Conservation (phyloP, 1,284 basidiomycete species). For the Cryptococcus sp. region DNA sequence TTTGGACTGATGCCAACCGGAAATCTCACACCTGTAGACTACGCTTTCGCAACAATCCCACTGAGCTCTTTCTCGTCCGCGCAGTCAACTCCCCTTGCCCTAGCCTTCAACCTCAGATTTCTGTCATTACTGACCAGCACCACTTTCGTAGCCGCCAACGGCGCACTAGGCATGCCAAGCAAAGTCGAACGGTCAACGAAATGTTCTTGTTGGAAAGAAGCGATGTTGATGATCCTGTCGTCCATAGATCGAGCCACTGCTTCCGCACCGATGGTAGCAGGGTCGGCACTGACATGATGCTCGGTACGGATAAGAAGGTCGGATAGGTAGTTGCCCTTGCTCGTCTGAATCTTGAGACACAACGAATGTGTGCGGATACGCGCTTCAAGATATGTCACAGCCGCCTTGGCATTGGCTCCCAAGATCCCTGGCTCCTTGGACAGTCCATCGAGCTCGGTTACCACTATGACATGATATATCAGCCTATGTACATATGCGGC, state of each 20-base stretch:
- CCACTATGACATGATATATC: conserved; percentile 56
- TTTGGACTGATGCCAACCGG: no score
- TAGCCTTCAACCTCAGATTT: conserved; percentile 60
- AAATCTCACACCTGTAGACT: no score
- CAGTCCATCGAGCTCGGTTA: conserved; percentile 94
- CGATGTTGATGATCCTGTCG: conserved; percentile 88
- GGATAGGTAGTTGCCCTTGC: conserved; percentile 87
- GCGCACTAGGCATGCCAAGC: conserved; percentile 56
- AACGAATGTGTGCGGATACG: conserved; percentile 71
- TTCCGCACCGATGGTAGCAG: conserved; percentile 51
- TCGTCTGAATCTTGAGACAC: conserved; percentile 91
- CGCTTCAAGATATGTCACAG: conserved; percentile 73
- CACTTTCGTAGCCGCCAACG: conserved; percentile 68
- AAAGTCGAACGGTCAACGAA: conserved; percentile 80
- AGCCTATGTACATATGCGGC: not conserved
- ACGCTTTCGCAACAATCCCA: conserved; percentile 33
- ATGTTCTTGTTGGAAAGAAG: conserved; percentile 88
- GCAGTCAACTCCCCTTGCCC: conserved; percentile 46
- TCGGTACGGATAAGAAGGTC: conserved; percentile 83
- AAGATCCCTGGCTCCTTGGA: conserved; percentile 66
- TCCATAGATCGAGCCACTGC: conserved; percentile 76
- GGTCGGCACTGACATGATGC: conserved; percentile 59
- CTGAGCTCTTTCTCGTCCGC: conserved; percentile 52
- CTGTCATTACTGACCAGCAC: conserved; percentile 88
- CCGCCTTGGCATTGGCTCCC: conserved; percentile 65